Evolutionary conservation across 495 filamentous ascomycete species (phyloP), one percentile per base, ranked within the genome.

Genomic region (Tuber melanosporum): DNA sequence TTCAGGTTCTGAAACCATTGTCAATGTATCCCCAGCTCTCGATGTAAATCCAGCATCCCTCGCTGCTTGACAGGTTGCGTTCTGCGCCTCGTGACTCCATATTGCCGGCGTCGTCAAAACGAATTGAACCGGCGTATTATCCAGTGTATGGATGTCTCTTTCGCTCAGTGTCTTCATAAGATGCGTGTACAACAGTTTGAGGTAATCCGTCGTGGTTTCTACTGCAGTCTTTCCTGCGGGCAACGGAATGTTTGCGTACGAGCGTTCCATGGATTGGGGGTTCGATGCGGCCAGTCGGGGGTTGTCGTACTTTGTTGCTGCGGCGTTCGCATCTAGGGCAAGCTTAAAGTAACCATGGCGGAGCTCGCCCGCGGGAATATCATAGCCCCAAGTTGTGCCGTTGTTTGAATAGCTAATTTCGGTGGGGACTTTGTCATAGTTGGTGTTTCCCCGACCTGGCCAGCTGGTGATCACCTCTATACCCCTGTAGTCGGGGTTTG

Each of bases 51-150:
- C 85, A 6, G 84, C 84, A 5, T 69, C 62, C 45, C 71, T 81
- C 4, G 84, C 84, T 5, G 84, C 84, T 36, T 76, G 32, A 7
- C 71, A 46, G 4, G 83, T 86, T 22, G 77, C 77, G 26, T 72
- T 74, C 57, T 85, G 78, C 19, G 84, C 84, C 19, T 79, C 73
- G 41, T 86, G 84, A 4, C 78, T 78, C 84, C 84, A 86, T 8
- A 83, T 84, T 2, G 84, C 85, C 5, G 84, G 84, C 5, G 84
- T 71, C 10, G 84, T 85, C 39, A 85, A 76, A 76, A 85, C 82
- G 74, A 80, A 84, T 69, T 85, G 81, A 42, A 85, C 81, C 0
- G 83, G 79, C 2, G 81, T 84, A 14, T 57, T 74, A 15, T 79
- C 69, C 20, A 82, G 76, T 0, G 78, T 78, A 12, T 17, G 26